Percentiles rank a stretch among this genome's conserved stretches.
phyloP scores from a whole-genome alignment of 1,284 basidiomycete genomes.

The Gomphus bonarii region DNA sequence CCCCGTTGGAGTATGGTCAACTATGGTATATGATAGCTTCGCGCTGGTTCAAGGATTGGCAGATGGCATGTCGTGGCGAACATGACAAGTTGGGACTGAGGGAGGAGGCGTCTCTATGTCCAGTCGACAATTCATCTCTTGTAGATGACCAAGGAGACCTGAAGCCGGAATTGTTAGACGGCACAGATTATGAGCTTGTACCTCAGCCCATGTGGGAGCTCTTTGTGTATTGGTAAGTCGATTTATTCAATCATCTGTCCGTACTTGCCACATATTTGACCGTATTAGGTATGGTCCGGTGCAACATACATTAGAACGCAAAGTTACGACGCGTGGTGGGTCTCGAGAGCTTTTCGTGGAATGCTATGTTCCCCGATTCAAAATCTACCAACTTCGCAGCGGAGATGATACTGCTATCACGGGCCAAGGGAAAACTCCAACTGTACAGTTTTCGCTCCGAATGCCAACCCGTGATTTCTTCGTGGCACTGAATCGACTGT shows the following conservation, averaged over 20 bases:
- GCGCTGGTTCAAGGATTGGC: conserved; percentile 68
- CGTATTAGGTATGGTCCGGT: conserved; percentile 58
- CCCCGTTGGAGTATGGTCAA: conserved; percentile 50
- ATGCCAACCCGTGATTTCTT: conserved; percentile 8
- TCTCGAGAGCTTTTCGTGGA: conserved; percentile 56
- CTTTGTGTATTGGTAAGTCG: conserved; percentile 55
- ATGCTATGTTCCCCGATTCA: conserved; percentile 65
- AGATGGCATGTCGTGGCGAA: conserved; percentile 55
- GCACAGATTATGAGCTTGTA: conserved; percentile 71
- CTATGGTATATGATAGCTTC: conserved; percentile 71
- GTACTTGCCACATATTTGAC: conserved; percentile 9
- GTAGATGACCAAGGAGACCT: conserved; percentile 46
- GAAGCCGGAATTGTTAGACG: conserved; percentile 37
- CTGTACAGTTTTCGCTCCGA: conserved; percentile 13
- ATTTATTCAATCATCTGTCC: not conserved
- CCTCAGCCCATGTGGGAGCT: conserved; percentile 65
- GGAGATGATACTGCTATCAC: conserved; percentile 26
- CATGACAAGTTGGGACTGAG: conserved; percentile 56
- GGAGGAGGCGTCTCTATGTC: conserved; percentile 52
- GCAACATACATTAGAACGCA: conserved; percentile 45
- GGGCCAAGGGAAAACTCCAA: conserved; percentile 21
- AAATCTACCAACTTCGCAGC: conserved; percentile 38
- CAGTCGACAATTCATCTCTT: conserved; percentile 65
- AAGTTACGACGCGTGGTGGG: conserved; percentile 52
- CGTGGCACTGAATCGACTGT: conserved; percentile 1